A percentile compares a stretch with the other conserved stretches of the same genome.
phyloP scores from a whole-genome alignment of 345 rosid species.

The Aethionema arabicum region DNA sequence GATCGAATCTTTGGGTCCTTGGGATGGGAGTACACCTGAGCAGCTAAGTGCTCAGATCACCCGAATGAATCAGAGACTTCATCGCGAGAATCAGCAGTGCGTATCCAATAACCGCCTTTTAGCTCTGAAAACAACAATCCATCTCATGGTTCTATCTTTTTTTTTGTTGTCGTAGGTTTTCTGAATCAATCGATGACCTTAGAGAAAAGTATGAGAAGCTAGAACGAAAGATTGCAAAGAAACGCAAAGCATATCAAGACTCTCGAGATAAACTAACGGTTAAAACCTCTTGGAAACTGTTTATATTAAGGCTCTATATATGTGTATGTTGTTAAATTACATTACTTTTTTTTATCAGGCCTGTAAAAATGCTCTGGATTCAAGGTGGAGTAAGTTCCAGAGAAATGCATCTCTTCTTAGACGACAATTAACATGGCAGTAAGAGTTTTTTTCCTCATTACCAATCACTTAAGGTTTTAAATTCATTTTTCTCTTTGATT shows the following conservation, averaged over 20 bases:
- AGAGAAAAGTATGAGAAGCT: conserved; percentile 57
- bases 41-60: conserved; percentile 72
- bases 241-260: conserved; percentile 49
- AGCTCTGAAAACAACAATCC: conserved; percentile 12
- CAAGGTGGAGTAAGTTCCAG: conserved; percentile 62
- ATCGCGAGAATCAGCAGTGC: conserved; percentile 73
- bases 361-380: conserved; percentile 60
- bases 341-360: conserved; percentile 49
- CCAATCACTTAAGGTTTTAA: not conserved
- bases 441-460: conserved; percentile 36
- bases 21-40: conserved; percentile 80
- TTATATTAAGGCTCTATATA: conserved; percentile 6
- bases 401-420: conserved; percentile 57
- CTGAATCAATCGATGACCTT: conserved; percentile 91
- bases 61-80: conserved; percentile 68
- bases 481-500: conserved; percentile 11
- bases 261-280: conserved; percentile 67
- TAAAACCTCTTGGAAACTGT: conserved; percentile 29
- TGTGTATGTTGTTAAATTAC: conserved; percentile 5
- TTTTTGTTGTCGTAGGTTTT: conserved; percentile 50
- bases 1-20: conserved; percentile 70
- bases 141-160: conserved; percentile 10
- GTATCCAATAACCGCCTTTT: conserved; percentile 25
- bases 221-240: conserved; percentile 61
- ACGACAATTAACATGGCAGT: conserved; percentile 85